phyloP scores from a whole-genome alignment of 257 asterid genomes.

The Gynochthodes officinalis region DNA sequence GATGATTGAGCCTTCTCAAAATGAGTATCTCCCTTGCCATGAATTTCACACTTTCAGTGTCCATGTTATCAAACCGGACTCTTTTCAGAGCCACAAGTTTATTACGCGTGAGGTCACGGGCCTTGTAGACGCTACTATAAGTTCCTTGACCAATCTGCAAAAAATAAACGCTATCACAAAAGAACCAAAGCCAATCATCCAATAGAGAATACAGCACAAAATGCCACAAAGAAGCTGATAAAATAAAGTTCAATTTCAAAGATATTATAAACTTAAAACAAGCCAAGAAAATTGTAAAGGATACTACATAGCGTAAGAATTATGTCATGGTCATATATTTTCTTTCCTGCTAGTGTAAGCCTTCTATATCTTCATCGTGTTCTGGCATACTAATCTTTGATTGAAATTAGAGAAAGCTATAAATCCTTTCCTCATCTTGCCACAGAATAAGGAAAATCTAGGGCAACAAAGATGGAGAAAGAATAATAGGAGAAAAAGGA shows the following conservation, averaged over 20 bases:
- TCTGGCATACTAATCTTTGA: not conserved
- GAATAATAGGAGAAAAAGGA: not conserved
- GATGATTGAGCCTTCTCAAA: slow-evolving; percentile 84
- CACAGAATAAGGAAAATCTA: not conserved
- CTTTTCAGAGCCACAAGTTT: slow-evolving; percentile 77
- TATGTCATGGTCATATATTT: not conserved
- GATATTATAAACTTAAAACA: slow-evolving; percentile 6
- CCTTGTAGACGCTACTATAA: slow-evolving; percentile 85
- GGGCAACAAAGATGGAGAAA: not conserved
- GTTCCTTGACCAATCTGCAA: slow-evolving; percentile 99
- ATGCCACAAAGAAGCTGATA: not conserved
- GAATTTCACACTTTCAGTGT: slow-evolving; percentile 83
- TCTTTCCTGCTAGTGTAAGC: not conserved
- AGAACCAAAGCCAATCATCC: slow-evolving; percentile 32
- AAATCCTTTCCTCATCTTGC: not conserved
- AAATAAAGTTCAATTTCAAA: not conserved
- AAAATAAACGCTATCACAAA: slow-evolving; percentile 40
- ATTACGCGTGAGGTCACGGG: slow-evolving; percentile 57
- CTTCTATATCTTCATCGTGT: not conserved
- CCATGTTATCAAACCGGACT: slow-evolving; percentile 86
- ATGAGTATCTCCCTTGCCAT: slow-evolving; percentile 96
- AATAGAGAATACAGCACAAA: slow-evolving; percentile 6
- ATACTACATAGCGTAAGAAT: not conserved
- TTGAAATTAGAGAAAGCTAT: not conserved
- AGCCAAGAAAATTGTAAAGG: not conserved